Evolutionary conservation across 179 eudicot species (phyloP).

Genomic region (Carnegiea gigantea): DNA sequence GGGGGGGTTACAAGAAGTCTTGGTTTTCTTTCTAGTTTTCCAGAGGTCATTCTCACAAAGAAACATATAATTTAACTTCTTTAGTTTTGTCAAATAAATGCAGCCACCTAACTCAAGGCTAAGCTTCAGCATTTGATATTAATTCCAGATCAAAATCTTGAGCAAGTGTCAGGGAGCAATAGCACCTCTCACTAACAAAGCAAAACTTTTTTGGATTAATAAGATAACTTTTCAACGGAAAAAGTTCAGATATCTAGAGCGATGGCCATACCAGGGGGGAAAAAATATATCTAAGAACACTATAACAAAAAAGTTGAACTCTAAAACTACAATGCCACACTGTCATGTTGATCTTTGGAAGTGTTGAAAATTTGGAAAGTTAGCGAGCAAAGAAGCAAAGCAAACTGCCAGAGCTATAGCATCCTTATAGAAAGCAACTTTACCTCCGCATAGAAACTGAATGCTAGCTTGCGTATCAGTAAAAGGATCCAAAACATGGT

Average conservation of each 20-base stretch:
- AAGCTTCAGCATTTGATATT: not conserved
- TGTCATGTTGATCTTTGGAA: not conserved
- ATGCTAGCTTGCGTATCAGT: conserved; percentile 84
- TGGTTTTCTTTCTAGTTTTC: not conserved
- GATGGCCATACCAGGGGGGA: not conserved
- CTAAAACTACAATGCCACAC: not conserved
- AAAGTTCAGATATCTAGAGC: not conserved
- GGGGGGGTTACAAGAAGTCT: not conserved
- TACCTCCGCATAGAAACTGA: conserved; percentile 98
- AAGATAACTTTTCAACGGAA: not conserved
- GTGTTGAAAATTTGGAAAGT: not conserved
- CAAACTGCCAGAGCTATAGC: not conserved
- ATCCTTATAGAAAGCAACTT: conserved; percentile 9
- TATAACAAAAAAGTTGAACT: not conserved
- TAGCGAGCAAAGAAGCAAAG: not conserved
- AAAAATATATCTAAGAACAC: not conserved
- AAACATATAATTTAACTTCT: not conserved
- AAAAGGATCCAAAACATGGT: conserved; percentile 90
- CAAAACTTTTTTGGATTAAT: not conserved
- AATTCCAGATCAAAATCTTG: not conserved
- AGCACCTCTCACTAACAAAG: not conserved
- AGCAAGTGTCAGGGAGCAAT: not conserved
- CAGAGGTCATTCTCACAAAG: not conserved
- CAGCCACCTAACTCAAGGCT: not conserved
- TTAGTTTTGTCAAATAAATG: not conserved